Percentiles rank a stretch among this genome's conserved stretches.
These are phyloP conservation scores for Tillandsia leiboldiana DNA, from an alignment of 176 grass and related monocot genomes.

Conservation along the genomic window DNA sequence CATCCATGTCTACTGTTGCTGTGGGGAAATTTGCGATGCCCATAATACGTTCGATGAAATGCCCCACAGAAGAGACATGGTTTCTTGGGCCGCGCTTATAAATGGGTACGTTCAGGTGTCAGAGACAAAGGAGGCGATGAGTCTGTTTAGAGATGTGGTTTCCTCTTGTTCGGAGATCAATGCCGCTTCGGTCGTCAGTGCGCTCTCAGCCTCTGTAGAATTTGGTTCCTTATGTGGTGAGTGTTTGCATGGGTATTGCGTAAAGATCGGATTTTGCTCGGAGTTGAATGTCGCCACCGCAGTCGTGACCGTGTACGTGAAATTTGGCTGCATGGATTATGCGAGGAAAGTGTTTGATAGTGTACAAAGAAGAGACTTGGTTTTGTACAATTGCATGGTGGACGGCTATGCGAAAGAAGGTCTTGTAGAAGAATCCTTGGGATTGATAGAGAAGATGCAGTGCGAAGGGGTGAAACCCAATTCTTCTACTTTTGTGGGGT, in stretches of 20 bases:
- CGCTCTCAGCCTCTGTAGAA: constrained; percentile 13
- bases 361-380: constrained; percentile 23
- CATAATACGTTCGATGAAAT: neutral
- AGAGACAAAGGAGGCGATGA: neutral
- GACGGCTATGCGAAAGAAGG: constrained; percentile 46
- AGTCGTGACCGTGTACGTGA: constrained; percentile 35
- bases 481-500: constrained; percentile 42
- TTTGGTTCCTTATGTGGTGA: constrained; percentile 10
- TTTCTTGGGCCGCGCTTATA: neutral
- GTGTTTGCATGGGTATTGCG: constrained; percentile 30
- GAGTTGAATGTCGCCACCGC: constrained; percentile 37
- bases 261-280: constrained; percentile 27
- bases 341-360: constrained; percentile 38
- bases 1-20: neutral
- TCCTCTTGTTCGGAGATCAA: constrained; percentile 12
- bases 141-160: constrained; percentile 27
- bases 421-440: constrained; percentile 33
- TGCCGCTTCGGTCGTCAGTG: constrained; percentile 9
- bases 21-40: neutral
- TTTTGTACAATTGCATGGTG: constrained; percentile 63
- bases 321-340: constrained; percentile 2
- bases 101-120: neutral
- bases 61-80: neutral
- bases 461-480: constrained; percentile 28
- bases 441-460: constrained; percentile 31